Conservation (phyloP, 441 rosid genomes). For the Gossypium gossypioides region DNA sequence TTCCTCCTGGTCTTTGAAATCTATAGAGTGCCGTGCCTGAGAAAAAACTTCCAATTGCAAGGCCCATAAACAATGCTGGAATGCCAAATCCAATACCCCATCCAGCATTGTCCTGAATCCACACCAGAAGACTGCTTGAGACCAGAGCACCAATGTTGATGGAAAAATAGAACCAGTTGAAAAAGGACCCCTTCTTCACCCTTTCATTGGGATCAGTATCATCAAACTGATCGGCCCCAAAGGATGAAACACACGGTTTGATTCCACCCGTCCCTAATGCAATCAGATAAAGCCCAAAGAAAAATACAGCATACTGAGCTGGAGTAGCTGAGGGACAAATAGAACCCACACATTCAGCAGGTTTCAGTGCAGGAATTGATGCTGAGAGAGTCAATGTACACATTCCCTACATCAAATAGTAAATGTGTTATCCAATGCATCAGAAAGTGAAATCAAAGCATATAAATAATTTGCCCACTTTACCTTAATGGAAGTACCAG, state of each 20-base stretch:
- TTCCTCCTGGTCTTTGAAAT: slow-evolving; percentile 76
- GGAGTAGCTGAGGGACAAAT: slow-evolving; percentile 59
- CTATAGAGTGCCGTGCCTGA: slow-evolving; percentile 72
- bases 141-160: slow-evolving; percentile 69
- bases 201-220: slow-evolving; percentile 67
- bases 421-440: slow-evolving; percentile 13
- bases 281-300: slow-evolving; percentile 69
- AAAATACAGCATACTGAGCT: slow-evolving; percentile 57
- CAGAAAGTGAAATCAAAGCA: neutral
- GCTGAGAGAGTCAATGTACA: slow-evolving; percentile 76
- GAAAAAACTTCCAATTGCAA: slow-evolving; percentile 74
- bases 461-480: neutral
- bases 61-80: slow-evolving; percentile 72
- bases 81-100: slow-evolving; percentile 89
- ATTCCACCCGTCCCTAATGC: slow-evolving; percentile 85
- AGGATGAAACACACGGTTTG: slow-evolving; percentile 83
- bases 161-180: slow-evolving; percentile 81
- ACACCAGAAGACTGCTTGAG: slow-evolving; percentile 64
- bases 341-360: slow-evolving; percentile 45
- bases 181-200: slow-evolving; percentile 64
- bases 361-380: slow-evolving; percentile 52
- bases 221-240: slow-evolving; percentile 87
- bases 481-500: neutral
- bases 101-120: slow-evolving; percentile 78
- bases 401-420: slow-evolving; percentile 53